A percentile compares a stretch with the other conserved stretches of the same genome.
These are phyloP conservation scores for Pyronema omphalodes DNA, from an alignment of 495 filamentous ascomycete species.

Conservation along the genomic window DNA sequence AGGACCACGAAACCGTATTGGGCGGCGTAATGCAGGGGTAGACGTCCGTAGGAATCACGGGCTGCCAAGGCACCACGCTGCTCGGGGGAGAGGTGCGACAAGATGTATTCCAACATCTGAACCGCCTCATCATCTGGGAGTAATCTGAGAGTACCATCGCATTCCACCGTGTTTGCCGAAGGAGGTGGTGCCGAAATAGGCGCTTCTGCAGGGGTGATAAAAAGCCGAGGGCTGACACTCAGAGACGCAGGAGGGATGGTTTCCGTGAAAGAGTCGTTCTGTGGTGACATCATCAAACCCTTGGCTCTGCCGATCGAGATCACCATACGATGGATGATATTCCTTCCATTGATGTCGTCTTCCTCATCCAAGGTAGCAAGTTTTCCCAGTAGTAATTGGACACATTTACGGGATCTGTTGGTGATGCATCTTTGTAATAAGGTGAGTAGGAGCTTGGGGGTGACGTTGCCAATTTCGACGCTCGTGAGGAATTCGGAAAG, in stretches of 20 bases:
- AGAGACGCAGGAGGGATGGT: slow-evolving; percentile 8
- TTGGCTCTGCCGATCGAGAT: slow-evolving; percentile 74
- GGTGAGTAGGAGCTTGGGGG: slow-evolving; percentile 49
- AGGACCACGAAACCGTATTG: slow-evolving; percentile 83
- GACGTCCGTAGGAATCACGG: slow-evolving; percentile 62
- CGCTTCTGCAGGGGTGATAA: slow-evolving; percentile 57
- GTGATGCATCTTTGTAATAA: slow-evolving; percentile 73
- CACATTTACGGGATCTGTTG: slow-evolving; percentile 45
- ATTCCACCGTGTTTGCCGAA: slow-evolving; percentile 27
- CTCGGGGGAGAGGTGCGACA: slow-evolving; percentile 46
- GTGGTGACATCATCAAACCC: slow-evolving; percentile 26
- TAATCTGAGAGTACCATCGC: slow-evolving; percentile 39
- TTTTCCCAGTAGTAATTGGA: slow-evolving; percentile 46
- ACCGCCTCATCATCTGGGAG: slow-evolving; percentile 56
- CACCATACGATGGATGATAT: slow-evolving; percentile 78
- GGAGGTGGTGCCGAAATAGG: slow-evolving; percentile 43
- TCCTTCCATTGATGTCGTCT: slow-evolving; percentile 83
- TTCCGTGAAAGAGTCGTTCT: slow-evolving; percentile 8
- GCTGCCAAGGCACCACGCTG: slow-evolving; percentile 51
- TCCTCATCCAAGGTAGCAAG: slow-evolving; percentile 60
- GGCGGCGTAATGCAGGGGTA: slow-evolving; percentile 86
- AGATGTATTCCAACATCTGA: slow-evolving; percentile 49
- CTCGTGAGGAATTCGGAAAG: slow-evolving; percentile 43
- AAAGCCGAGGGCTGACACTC: slow-evolving; percentile 23
- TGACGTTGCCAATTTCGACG: slow-evolving; percentile 32